Conservation (phyloP, 2,329 filamentous ascomycete species). For the Hypoxylon sp. region DNA sequence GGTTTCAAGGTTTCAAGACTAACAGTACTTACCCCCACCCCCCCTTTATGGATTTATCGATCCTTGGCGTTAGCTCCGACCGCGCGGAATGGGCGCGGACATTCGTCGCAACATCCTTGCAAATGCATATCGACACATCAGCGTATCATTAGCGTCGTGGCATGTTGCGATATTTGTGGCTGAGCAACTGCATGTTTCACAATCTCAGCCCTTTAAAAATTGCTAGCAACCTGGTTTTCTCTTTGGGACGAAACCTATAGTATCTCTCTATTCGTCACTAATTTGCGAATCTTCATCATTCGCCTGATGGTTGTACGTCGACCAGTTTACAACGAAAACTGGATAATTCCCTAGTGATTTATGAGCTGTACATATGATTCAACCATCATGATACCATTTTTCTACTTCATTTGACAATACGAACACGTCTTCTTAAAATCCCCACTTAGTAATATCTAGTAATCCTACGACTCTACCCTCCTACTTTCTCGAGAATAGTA, state of each 20-base stretch:
- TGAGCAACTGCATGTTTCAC: slow-evolving; percentile 35
- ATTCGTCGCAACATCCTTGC: slow-evolving; percentile 17
- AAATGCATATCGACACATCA: slow-evolving; percentile 38
- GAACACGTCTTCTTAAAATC: slow-evolving; percentile 8
- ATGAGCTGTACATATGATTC: background rate
- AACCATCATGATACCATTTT: background rate
- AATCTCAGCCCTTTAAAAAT: slow-evolving; percentile 28
- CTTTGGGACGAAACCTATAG: background rate
- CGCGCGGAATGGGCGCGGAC: slow-evolving; percentile 28
- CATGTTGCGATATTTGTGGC: slow-evolving; percentile 37
- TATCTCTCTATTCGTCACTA: background rate
- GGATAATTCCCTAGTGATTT: background rate
- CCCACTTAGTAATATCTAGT: slow-evolving; percentile 24
- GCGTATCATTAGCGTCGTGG: slow-evolving; percentile 34
- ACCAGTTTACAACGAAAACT: background rate
- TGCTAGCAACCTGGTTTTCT: slow-evolving; percentile 6
- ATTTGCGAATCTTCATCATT: background rate
- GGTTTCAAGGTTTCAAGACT: slow-evolving; percentile 23
- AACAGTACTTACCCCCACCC: slow-evolving; percentile 22
- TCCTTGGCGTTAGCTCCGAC: slow-evolving; percentile 37
- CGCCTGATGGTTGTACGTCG: background rate
- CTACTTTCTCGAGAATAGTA: slow-evolving; percentile 13
- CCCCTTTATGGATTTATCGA: slow-evolving; percentile 38
- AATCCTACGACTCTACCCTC: slow-evolving; percentile 6
- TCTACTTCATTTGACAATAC: slow-evolving; percentile 17